Conservation (phyloP, 2,329 filamentous ascomycete genomes). For the Camillea tinctor region DNA sequence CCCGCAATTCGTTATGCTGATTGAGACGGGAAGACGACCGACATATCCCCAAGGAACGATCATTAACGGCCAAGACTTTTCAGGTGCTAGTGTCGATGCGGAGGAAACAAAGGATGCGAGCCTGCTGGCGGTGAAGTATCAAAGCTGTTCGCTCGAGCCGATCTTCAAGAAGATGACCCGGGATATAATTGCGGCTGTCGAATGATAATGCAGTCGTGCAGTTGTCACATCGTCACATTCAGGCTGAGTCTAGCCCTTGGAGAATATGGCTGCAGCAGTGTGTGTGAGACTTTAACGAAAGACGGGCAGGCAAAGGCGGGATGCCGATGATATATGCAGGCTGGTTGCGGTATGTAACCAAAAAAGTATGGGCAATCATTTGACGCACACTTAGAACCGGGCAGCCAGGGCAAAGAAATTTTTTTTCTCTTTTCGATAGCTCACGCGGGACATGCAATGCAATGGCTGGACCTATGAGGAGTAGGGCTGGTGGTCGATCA, state of each 20-base stretch:
- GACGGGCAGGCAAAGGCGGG: conserved; percentile 11
- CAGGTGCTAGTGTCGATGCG: conserved; percentile 28
- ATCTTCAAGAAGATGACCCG: conserved; percentile 66
- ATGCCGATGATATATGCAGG: conserved; percentile 16
- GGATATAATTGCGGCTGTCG: conserved; percentile 43
- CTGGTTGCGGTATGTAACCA: neutral
- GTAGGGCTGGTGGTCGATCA: neutral
- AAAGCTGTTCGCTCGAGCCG: conserved; percentile 65
- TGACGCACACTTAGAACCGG: neutral
- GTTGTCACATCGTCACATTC: conserved; percentile 13
- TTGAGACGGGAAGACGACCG: conserved; percentile 70
- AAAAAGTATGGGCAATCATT: neutral
- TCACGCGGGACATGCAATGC: conserved; percentile 10
- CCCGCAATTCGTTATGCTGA: conserved; percentile 81
- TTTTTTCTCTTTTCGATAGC: neutral
- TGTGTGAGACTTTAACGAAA: conserved; percentile 11
- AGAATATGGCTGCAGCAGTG: neutral
- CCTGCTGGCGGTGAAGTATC: conserved; percentile 69
- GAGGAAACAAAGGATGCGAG: conserved; percentile 37
- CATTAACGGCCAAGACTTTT: conserved; percentile 57
- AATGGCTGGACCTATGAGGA: conserved; percentile 2
- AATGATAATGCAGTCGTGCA: conserved; percentile 24
- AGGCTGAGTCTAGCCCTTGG: conserved; percentile 25
- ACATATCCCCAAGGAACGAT: conserved; percentile 68
- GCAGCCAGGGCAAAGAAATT: neutral